Evolutionary conservation across 371 early-diverging fungal species (phyloP), one percentile per base, ranked within the genome.

Genomic region (Rhizopus arrhizus): DNA sequence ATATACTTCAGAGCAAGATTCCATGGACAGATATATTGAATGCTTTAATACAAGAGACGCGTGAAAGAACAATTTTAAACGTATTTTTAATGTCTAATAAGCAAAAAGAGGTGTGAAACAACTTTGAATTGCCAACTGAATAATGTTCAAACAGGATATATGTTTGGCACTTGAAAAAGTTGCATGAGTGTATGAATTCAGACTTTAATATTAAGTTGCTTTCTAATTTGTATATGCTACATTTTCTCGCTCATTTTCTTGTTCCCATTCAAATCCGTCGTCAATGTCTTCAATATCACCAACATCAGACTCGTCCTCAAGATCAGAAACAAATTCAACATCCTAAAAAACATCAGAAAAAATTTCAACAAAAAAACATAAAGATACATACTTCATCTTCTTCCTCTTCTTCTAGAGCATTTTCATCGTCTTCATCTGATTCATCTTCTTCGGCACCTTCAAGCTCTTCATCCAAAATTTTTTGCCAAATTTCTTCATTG

Each of bases 401-500:
- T 22, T 22, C 22, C 22, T 22, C 82, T 41, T 77, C 83, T 22
- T 82, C 85, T 16, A 81, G 82, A 13, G 78, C 81, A 22, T 82
- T 75, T 46, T 86, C 85, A 31, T 82, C 86, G 47, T 86, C 85
- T 64, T 90, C 91, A 43, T 90, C 91, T 28, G 86, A 82, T 45
- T 88, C 79, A 67, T 91, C 92, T 68, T 88, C 83, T 53, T 89
- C 90, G 36, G 85, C 85, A 59, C 77, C 89, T 53, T 91, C 81
- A 22, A 81, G 77, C 10, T 82, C 82, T 64, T 88, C 82, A 67
- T 89, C 87, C 59, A 89, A 55, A 43, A 88, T 85, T 75, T 92
- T 84, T 65, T 85, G 87, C 91, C 91, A 92, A 36, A 94, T 87
- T 58, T 86, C 85, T 77, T 95, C 91, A 66, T 95, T 95, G 66